phyloP scores from a whole-genome alignment of 345 rosid species.

The Eucalyptus erythrocorys region DNA sequence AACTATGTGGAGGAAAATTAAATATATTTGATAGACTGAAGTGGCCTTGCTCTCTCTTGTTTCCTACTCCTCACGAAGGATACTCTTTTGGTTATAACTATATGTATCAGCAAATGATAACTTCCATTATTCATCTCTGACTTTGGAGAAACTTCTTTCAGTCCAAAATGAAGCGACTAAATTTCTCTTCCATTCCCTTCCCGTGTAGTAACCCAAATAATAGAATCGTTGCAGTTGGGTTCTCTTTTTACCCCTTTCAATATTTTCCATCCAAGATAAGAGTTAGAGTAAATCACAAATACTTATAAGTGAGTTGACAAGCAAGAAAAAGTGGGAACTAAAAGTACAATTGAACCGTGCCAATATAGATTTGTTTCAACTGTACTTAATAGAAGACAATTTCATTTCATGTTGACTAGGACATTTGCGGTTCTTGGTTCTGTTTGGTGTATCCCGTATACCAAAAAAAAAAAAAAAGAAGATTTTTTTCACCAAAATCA shows the following conservation, averaged over 20 bases:
- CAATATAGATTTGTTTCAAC: too few relatives aligned
- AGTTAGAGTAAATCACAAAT: neutral
- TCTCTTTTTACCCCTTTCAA: neutral
- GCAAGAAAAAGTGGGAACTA: neutral
- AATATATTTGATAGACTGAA: neutral
- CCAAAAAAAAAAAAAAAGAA: neutral
- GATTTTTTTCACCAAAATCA: neutral
- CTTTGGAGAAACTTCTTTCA: neutral
- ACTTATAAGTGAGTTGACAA: neutral
- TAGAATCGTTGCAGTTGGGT: neutral
- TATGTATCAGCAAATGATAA: neutral
- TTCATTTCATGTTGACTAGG: neutral
- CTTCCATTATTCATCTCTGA: neutral
- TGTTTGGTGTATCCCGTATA: too few relatives aligned
- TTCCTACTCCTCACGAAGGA: neutral
- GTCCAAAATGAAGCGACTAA: neutral
- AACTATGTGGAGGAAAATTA: neutral
- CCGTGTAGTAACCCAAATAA: neutral
- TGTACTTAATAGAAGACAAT: neutral
- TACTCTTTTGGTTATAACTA: neutral
- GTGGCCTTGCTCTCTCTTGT: neutral
- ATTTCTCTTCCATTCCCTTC: neutral
- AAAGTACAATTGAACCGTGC: neutral
- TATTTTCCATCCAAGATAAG: neutral
- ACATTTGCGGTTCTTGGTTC: too few relatives aligned